phyloP scores from a whole-genome alignment of 441 rosid genomes.

The Sinapis alba region DNA sequence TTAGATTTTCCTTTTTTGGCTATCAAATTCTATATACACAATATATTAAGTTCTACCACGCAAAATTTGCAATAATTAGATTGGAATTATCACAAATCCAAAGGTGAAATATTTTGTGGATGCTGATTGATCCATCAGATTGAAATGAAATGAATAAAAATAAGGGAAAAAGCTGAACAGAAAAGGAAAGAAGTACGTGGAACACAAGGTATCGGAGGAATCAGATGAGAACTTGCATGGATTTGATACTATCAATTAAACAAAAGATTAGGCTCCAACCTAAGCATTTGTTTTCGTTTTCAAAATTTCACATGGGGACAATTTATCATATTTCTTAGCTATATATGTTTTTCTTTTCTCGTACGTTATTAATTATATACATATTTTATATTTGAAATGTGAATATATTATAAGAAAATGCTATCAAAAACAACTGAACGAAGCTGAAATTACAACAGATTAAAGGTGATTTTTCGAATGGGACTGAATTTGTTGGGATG shows the following conservation, averaged over 20 bases:
- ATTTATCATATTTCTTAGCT: constrained; percentile 7
- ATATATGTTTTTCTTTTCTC: not conserved
- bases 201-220: constrained; percentile 24
- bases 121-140: not conserved
- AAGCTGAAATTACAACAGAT: not conserved
- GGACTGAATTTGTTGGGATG: not conserved
- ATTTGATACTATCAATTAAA: constrained; percentile 35
- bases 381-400: not conserved
- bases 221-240: constrained; percentile 34
- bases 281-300: constrained; percentile 33
- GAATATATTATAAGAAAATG: not conserved
- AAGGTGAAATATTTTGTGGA: not conserved
- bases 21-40: constrained; percentile 24
- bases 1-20: constrained; percentile 11
- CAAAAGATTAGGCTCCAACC: constrained; percentile 41
- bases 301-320: constrained; percentile 32
- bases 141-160: not conserved
- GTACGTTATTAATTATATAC: not conserved
- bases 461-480: not conserved
- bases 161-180: not conserved
- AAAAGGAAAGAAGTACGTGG: constrained; percentile 41
- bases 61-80: constrained; percentile 12
- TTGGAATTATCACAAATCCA: constrained; percentile 23
- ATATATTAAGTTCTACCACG: constrained; percentile 28
- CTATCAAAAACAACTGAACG: not conserved